A percentile compares a stretch with the other conserved stretches of the same genome.
These are phyloP conservation scores for Colletotrichum noveboracense DNA, from an alignment of 2,329 filamentous ascomycete species.

Conservation along the genomic window DNA sequence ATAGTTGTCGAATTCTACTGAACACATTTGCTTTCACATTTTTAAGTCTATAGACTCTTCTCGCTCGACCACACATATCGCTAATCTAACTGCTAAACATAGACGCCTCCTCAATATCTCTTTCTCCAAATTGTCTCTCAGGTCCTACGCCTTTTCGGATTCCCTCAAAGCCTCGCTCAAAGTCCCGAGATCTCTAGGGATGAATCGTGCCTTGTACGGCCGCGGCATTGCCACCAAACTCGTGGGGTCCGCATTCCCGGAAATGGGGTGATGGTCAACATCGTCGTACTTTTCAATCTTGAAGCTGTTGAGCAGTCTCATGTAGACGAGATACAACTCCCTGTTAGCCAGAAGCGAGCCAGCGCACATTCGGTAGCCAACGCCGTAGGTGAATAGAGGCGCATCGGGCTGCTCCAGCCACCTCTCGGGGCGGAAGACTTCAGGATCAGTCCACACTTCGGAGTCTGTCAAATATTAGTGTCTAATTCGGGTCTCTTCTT, in stretches of 20 bases:
- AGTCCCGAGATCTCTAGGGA: constrained; percentile 44
- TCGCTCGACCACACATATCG: background rate
- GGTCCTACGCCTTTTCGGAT: background rate
- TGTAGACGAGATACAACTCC: constrained; percentile 68
- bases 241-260: constrained; percentile 64
- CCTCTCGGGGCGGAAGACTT: constrained; percentile 51
- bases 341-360: constrained; percentile 67
- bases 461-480: constrained; percentile 38
- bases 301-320: constrained; percentile 67
- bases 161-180: background rate
- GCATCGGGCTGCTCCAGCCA: constrained; percentile 69
- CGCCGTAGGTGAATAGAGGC: constrained; percentile 68
- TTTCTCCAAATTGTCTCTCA: background rate
- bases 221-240: constrained; percentile 66
- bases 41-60: background rate
- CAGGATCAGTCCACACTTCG: constrained; percentile 62
- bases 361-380: constrained; percentile 73
- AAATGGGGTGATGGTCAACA: constrained; percentile 63
- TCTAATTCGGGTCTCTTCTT: background rate
- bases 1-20: background rate
- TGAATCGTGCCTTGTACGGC: constrained; percentile 62
- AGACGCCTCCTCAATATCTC: background rate
- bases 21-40: background rate
- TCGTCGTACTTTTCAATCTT: constrained; percentile 58
- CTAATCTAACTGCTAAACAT: background rate